A percentile compares a stretch with the other conserved stretches of the same genome.
Evolutionary conservation across 148 eudicot species (phyloP).

Genomic region (Persicaria maculosa): DNA sequence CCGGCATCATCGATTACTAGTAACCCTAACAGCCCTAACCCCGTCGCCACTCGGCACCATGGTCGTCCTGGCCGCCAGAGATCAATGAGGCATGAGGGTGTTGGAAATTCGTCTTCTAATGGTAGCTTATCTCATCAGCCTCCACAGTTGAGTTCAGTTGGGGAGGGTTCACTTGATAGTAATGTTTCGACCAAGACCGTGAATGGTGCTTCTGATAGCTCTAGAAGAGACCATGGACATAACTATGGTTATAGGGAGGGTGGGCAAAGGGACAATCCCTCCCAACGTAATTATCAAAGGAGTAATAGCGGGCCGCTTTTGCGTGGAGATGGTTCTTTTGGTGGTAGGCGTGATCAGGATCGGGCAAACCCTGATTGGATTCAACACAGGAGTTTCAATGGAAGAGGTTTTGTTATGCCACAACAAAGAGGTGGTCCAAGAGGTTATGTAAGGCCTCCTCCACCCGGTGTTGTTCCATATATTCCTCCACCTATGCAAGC

Average conservation of each 20-base stretch:
- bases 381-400: conserved; percentile 39
- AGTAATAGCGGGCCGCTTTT: conserved; percentile 45
- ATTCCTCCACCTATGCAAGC: conserved; percentile 38
- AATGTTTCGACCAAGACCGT: conserved; percentile 29
- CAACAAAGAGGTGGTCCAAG: conserved; percentile 41
- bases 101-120: conserved; percentile 38
- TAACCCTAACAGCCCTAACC: conserved; percentile 30
- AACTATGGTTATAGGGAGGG: conserved; percentile 40
- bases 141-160: conserved; percentile 26
- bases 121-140: conserved; percentile 48
- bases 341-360: conserved; percentile 70
- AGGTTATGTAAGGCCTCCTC: conserved; percentile 37
- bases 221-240: conserved; percentile 32
- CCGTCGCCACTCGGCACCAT: conserved; percentile 26
- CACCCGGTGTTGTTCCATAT: conserved; percentile 32
- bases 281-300: conserved; percentile 45
- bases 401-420: conserved; percentile 53
- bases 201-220: conserved; percentile 35
- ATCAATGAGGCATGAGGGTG: conserved; percentile 53
- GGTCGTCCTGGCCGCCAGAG: conserved; percentile 46
- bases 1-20: conserved; percentile 22
- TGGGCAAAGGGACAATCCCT: conserved; percentile 43
- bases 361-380: conserved; percentile 73
- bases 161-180: conserved; percentile 23
- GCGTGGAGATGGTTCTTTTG: conserved; percentile 58